A percentile compares a stretch with the other conserved stretches of the same genome.
Evolutionary conservation across 2,329 filamentous ascomycete genomes (phyloP).

Genomic region (Fusarium palustre): DNA sequence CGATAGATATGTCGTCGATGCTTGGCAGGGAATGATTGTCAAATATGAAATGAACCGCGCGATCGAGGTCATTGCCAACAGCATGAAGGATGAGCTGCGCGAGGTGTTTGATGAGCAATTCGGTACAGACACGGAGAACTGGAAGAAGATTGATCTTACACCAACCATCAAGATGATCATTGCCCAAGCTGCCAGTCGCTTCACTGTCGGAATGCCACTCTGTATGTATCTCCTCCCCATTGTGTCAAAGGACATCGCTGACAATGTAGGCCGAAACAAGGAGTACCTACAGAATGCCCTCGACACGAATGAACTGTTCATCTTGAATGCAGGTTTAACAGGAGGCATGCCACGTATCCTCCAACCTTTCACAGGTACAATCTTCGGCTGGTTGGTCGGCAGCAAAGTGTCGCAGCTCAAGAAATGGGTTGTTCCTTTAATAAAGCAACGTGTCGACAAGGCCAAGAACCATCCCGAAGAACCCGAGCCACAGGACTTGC

Average conservation of each 20-base stretch:
- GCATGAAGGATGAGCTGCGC: conserved; percentile 52
- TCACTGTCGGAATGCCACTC: conserved; percentile 49
- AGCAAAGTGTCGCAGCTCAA: conserved; percentile 45
- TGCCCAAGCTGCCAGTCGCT: conserved; percentile 49
- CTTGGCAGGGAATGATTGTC: conserved; percentile 53
- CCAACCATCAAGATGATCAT: conserved; percentile 46
- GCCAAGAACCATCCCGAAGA: conserved; percentile 20
- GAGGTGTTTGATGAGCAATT: conserved; percentile 52
- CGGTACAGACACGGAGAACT: conserved; percentile 50
- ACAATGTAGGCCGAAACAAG: conserved; percentile 48
- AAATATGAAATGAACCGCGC: conserved; percentile 53
- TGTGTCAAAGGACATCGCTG: neutral
- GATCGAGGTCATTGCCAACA: conserved; percentile 51
- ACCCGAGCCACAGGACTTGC: conserved; percentile 51
- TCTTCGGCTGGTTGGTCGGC: conserved; percentile 41
- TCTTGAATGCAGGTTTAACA: conserved; percentile 51
- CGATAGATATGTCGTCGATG: conserved; percentile 49
- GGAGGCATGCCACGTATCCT: conserved; percentile 49
- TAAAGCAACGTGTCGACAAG: conserved; percentile 29
- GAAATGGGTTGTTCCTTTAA: conserved; percentile 44
- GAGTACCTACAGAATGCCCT: conserved; percentile 50
- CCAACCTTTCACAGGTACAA: conserved; percentile 48
- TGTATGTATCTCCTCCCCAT: conserved; percentile 39
- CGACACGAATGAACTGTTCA: conserved; percentile 49
- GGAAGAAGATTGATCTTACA: conserved; percentile 51